Conservation (phyloP, 352 stramenopile genomes). For the Globisporangium yorkense region DNA sequence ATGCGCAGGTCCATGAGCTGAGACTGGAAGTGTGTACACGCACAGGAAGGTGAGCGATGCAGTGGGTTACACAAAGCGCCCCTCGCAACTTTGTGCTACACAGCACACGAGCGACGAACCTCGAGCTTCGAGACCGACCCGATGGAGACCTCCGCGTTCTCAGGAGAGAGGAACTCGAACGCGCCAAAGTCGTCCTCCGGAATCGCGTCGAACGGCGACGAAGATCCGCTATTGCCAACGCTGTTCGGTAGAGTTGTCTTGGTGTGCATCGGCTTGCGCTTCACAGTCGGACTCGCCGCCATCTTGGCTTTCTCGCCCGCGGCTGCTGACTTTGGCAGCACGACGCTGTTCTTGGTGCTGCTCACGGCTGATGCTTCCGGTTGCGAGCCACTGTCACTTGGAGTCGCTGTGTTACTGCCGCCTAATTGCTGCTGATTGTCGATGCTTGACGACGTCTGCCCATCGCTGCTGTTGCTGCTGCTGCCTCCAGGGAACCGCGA, state of each 20-base stretch:
- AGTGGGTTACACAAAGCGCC: background rate
- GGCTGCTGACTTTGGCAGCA: conserved; percentile 2
- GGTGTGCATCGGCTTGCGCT: conserved; percentile 6
- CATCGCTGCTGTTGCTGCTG: background rate
- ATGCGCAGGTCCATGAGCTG: conserved; percentile 66
- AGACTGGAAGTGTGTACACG: conserved; percentile 10
- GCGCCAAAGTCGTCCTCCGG: conserved; percentile 37
- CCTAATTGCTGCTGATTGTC: conserved; percentile 4
- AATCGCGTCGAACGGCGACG: conserved; percentile 13
- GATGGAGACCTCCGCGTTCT: conserved; percentile 41
- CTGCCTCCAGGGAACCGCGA: conserved; percentile 5
- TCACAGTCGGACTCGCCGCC: conserved; percentile 1
- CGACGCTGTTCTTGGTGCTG: background rate
- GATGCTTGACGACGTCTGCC: background rate
- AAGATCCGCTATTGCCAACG: background rate
- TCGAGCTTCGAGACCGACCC: conserved; percentile 56
- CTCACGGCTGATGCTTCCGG: background rate
- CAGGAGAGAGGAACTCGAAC: conserved; percentile 61
- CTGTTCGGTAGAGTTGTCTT: conserved; percentile 6
- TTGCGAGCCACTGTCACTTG: background rate
- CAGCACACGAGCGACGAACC: conserved; percentile 16
- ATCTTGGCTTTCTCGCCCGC: conserved; percentile 6
- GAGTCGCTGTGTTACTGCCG: background rate
- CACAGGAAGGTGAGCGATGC: background rate
- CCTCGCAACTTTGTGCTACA: background rate